A percentile compares a stretch with the other conserved stretches of the same genome.
Evolutionary conservation across 176 grass and related monocot species (phyloP).

Genomic region (Paspalum notatum): DNA sequence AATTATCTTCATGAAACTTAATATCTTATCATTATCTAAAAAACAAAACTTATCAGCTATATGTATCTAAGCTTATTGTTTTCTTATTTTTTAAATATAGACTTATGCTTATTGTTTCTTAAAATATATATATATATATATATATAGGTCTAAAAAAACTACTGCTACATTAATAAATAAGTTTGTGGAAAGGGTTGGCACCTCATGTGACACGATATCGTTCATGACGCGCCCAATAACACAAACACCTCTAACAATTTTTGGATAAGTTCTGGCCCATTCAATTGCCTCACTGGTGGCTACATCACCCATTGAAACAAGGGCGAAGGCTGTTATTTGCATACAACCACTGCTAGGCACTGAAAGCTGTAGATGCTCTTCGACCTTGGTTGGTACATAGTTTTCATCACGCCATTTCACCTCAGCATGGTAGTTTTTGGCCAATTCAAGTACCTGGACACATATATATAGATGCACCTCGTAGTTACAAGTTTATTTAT

Average conservation of each 20-base stretch:
- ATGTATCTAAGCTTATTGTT: no score
- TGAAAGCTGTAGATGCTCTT: background rate
- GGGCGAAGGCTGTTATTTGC: background rate
- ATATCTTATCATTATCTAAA: no score
- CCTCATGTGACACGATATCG: background rate
- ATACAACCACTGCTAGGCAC: slow-evolving; percentile 9
- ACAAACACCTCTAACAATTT: background rate
- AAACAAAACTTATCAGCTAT: no score
- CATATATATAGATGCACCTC: no score
- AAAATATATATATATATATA: no score
- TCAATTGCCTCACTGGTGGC: background rate
- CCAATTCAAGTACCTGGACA: background rate
- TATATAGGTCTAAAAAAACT: background rate
- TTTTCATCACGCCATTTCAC: background rate
- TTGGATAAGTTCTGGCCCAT: background rate
- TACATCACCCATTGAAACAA: background rate
- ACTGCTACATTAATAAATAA: background rate
- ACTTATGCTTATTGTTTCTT: no score
- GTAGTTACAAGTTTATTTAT: no score
- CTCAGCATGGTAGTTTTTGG: background rate
- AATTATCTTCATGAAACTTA: no score
- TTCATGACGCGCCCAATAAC: background rate
- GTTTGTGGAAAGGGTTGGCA: background rate
- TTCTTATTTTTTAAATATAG: no score
- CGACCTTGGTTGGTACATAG: background rate